Base-by-base conservation (phyloP, 108 stramenopile genomes). In the Asterionellopsis glacialis region DNA sequence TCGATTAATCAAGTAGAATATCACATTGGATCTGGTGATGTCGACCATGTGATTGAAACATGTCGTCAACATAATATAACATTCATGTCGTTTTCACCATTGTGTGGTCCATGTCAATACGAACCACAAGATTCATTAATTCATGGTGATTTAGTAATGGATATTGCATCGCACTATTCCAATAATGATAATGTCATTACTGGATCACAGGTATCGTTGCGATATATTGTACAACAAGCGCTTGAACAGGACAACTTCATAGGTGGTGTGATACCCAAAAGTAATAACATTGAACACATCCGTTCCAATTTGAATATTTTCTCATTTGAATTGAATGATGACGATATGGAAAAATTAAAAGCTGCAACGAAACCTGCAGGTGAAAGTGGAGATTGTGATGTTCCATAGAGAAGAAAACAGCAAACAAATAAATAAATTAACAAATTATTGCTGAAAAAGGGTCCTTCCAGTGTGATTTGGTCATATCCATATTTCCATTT, bases 1-100 rank as follows among this genome's bases (percentile, higher is more conserved):
- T 42, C 68, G 0, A 65, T 83, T 68, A 83, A 83, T 63, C 81
- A 83, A 66, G 74, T 83, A 16, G 81, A 83, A 54, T 83, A 83
- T 59, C 81, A 83, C 45, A 71, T 83, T 14, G 81, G 81, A 40
- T 75, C 81, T 15, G 64, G 65, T 53, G 81, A 79, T 57, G 60
- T 83, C 13, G 77, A 83, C 23, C 15, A 27, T 15, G 81, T 83
- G 53, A 65, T 75, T 4, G 61, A 65, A 11, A 74, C 54, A 11
- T 83, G 81, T 55, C 48, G 42, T 0, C 47, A 68, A 0, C 19
- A 69, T 9, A 71, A 68, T 1, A 83, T 83, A 12, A 72, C 71
- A 13, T 79, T 75, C 52, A 83, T 83, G 81, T 64, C 66, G n/a
- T 83, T 83, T 45, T 76, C 74, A 13, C 81, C 81, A 0, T 57